Conservation (phyloP, 2,329 filamentous ascomycete genomes). For the Colletotrichum horii region DNA sequence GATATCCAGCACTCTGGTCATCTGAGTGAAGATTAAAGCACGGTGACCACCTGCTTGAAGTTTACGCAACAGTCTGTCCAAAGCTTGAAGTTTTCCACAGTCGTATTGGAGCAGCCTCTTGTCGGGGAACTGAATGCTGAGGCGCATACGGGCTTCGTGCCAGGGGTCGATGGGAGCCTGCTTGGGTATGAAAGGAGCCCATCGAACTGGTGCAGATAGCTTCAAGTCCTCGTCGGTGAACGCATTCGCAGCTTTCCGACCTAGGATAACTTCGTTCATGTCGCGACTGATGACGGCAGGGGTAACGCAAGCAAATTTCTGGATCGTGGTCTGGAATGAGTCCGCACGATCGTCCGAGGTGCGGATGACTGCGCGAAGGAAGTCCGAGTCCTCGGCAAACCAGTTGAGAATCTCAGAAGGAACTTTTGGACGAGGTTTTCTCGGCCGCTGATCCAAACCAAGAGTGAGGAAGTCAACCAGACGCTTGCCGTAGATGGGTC, state of each 20-base stretch:
- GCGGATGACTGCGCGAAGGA: constrained; percentile 71
- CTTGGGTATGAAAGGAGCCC: constrained; percentile 61
- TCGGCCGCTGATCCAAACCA: constrained; percentile 62
- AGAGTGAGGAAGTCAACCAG: constrained; percentile 79
- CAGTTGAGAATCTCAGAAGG: constrained; percentile 72
- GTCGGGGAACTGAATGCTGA: constrained; percentile 96
- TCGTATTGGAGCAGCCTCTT: constrained; percentile 96
- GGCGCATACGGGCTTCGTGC: constrained; percentile 89
- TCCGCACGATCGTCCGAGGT: constrained; percentile 76
- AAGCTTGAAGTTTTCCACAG: constrained; percentile 91
- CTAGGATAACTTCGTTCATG: constrained; percentile 71
- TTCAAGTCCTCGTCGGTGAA: constrained; percentile 63
- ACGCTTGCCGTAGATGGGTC: constrained; percentile 80
- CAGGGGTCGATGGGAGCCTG: constrained; percentile 76
- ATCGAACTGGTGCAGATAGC: constrained; percentile 60
- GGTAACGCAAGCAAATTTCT: constrained; percentile 91
- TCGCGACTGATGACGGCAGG: constrained; percentile 86
- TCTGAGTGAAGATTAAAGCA: constrained; percentile 97
- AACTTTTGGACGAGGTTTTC: constrained; percentile 63
- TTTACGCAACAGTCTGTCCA: constrained; percentile 84
- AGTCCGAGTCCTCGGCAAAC: constrained; percentile 73
- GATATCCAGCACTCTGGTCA: constrained; percentile 98
- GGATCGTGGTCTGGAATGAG: constrained; percentile 75
- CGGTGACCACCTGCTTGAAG: constrained; percentile 91
- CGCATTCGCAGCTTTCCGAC: constrained; percentile 59